Base-by-base conservation (phyloP, 306 rosid species). In the Sicyos edulis region DNA sequence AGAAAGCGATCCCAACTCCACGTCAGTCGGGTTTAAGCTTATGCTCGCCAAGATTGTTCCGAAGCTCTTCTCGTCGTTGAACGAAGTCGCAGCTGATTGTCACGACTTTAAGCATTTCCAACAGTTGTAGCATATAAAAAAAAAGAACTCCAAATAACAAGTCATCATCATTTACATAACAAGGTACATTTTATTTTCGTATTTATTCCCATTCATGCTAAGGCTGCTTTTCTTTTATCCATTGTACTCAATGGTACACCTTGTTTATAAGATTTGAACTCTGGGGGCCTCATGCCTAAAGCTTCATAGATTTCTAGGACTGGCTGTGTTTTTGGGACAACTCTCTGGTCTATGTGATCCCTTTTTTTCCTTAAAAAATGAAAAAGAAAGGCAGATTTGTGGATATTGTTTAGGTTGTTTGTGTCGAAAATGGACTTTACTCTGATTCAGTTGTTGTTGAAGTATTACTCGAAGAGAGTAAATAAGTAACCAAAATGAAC, bases 21-120 rank as follows among this genome's bases (percentile, higher is more conserved):
- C 88, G 53, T 91, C 99, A 1, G 88, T 91, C 70, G 99, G 99
- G 69, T 95, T 91, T 84, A 95, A 91, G 90, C 77, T 95, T 87
- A 91, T 91, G 96, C 83, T 95, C 49, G 86, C 92, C 42, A 95
- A 95, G 86, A 85, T 95, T 75, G 76, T 82, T 77, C 95, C 97
- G 0, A 95, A 86, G 87, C 97, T 95, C 78, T 81, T 86, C 80
- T 32, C 49, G 44, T 88, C 96, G 14, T 73, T 95, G 61, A 77
- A 72, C 61, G 95, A 79, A 37, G 86, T 86, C 73, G 96, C 89
- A 81, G 97, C 91, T 70, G 88, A 87, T 76, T 95, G 96, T 60
- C 86, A 84, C 21, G 92, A 95, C 75, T 95, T 95, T 78, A 81
- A 80, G 85, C 92, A 91, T 80, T 84, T 95, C 74, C 89, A 85